These are phyloP conservation scores for Suhomyces kilbournensis DNA, from an alignment of 805 yeast species.

Conservation along the genomic window DNA sequence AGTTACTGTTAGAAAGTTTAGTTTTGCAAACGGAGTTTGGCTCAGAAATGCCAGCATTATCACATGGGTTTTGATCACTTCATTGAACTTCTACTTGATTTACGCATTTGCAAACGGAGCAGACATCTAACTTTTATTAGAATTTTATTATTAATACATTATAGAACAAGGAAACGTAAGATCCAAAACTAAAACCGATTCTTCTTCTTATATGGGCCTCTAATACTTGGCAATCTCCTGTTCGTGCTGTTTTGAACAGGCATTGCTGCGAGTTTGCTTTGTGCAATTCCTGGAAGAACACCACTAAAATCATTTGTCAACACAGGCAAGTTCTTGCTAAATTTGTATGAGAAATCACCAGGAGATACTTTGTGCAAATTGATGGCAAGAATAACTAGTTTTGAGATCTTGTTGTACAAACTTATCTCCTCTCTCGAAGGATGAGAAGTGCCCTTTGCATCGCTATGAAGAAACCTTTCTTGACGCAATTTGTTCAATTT, in stretches of 20 bases:
- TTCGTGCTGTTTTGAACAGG: conserved; percentile 1
- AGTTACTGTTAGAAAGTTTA: conserved; percentile 16
- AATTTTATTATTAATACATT: background rate
- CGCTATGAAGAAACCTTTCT: conserved; percentile 33
- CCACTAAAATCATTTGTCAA: conserved; percentile 75
- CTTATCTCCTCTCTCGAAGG: conserved; percentile 27
- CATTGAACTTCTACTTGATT: conserved; percentile 39
- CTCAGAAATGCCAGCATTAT: conserved; percentile 30
- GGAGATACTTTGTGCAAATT: conserved; percentile 25
- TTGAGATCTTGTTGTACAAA: conserved; percentile 29
- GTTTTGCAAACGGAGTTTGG: conserved; percentile 39
- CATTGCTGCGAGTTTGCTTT: conserved; percentile 12
- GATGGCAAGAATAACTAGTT: conserved; percentile 31
- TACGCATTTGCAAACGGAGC: conserved; percentile 41
- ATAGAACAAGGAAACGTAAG: background rate
- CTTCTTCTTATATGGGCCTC: conserved; percentile 39
- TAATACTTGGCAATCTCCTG: conserved; percentile 34
- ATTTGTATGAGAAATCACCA: conserved; percentile 22
- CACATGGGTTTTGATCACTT: conserved; percentile 41
- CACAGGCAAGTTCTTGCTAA: conserved; percentile 56
- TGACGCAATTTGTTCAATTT: conserved; percentile 40
- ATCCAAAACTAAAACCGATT: conserved; percentile 11
- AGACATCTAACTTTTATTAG: conserved; percentile 24
- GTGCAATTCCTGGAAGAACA: conserved; percentile 62
- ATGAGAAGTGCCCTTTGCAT: conserved; percentile 19